Base-by-base conservation (phyloP, 768 basidiomycete genomes). In the Collybia mongolica region DNA sequence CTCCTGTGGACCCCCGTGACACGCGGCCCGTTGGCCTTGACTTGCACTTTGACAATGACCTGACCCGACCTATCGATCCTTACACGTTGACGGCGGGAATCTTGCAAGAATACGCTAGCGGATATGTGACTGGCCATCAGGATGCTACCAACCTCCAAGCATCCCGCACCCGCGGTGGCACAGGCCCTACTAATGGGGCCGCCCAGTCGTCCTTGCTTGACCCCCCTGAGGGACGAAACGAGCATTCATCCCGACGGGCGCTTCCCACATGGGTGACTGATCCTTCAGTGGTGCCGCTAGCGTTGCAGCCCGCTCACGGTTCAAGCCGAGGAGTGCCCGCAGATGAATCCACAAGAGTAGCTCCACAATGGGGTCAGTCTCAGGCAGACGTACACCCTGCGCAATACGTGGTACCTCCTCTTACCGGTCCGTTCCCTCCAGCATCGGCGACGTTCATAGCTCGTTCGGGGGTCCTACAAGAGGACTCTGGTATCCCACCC, bases 61-160 rank as follows among this genome's bases (percentile, higher is more conserved):
- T 37, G n/a, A 37, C 15, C 22, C 23, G 17, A 9, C 24, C 29
- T 32, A 15, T 53, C n/a, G 61, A 65, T 22, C 59, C 66, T 14
- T 66, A 61, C 50, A 46, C 56, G 15, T 40, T 65, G 15, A 60
- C 57, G 7, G 60, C 55, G 11, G 54, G 54, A 4, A 61, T 63
- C 40, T 24, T 65, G 8, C 51, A 54, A 1, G 63, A 65, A 41
- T 67, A 62, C 49, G 54, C 58, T 1, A 56, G 53, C 11, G 68
- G 66, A 22, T 65, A 54, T 40, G 50, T 53, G 17, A 63, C 62
- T 23, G 68, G 61, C 1, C 64, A 60, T 51, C 52, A 61, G 1
- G 64, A 49, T 62, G 46, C 22, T 5, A 18, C 36, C 11, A 46
- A 8, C 7, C 20, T 20, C 15, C 35, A 23, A 20, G 12, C 6